phyloP scores from a whole-genome alignment of 139 green algal species.

The Chlamydomonas schloesseri region DNA sequence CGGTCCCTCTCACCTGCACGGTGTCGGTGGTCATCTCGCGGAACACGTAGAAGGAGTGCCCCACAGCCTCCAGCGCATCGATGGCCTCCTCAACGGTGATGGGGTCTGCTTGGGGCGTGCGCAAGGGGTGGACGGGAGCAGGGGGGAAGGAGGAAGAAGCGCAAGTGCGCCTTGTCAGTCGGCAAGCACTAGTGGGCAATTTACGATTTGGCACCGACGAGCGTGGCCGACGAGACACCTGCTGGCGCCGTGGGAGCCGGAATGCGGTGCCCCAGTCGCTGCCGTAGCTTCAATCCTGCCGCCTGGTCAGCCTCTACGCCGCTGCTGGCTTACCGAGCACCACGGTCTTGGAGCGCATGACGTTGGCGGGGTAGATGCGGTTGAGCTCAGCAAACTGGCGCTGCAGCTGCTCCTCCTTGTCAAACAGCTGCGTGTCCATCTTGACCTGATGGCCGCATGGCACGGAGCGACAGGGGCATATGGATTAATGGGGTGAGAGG shows the following conservation, averaged over 20 bases:
- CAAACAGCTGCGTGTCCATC: conserved; percentile 28
- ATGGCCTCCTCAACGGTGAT: conserved; percentile 73
- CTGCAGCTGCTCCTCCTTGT: conserved; percentile 39
- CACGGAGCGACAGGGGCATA: too few relatives aligned
- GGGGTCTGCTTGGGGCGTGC: conserved; percentile 38
- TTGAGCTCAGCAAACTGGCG: conserved; percentile 58
- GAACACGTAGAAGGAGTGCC: conserved; percentile 75
- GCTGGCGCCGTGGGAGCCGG: too few relatives aligned
- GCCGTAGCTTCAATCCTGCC: too few relatives aligned
- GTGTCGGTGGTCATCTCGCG: conserved; percentile 54
- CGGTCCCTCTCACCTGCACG: conserved; percentile 55
- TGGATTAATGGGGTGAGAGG: too few relatives aligned
- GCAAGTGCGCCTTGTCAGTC: too few relatives aligned
- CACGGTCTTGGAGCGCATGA: conserved; percentile 39
- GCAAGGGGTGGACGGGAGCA: background rate
- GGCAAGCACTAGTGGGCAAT: too few relatives aligned
- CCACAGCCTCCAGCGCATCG: conserved; percentile 69
- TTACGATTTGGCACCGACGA: too few relatives aligned
- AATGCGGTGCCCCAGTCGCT: too few relatives aligned
- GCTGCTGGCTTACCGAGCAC: background rate
- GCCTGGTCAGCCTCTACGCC: too few relatives aligned
- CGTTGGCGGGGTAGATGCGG: conserved; percentile 45
- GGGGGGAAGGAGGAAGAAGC: background rate
- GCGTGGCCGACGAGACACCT: too few relatives aligned
- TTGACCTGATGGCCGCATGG: conserved; percentile 15